These are phyloP conservation scores for Bathelium albidoporum DNA, from an alignment of 495 filamentous ascomycete species.

Conservation along the genomic window DNA sequence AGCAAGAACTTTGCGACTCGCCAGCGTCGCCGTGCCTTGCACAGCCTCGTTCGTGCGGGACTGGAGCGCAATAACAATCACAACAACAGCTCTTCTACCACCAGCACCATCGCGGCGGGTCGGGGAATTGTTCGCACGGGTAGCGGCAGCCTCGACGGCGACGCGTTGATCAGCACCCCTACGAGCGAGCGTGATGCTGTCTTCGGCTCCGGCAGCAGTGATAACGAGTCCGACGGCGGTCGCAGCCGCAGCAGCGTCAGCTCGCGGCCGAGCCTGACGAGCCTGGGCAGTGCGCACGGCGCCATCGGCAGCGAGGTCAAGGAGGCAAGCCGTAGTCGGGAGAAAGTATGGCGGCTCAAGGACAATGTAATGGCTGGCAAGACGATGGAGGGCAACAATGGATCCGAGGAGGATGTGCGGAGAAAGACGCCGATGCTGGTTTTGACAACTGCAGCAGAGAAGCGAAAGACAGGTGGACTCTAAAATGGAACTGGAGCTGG, in stretches of 20 bases:
- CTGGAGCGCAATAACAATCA: conserved; percentile 48
- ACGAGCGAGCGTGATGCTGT: conserved; percentile 15
- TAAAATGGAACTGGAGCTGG: neutral
- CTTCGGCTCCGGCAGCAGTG: conserved; percentile 14
- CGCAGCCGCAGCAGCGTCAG: conserved; percentile 20
- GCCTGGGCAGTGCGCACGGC: conserved; percentile 16
- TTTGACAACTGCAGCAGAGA: neutral
- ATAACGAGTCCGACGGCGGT: conserved; percentile 19
- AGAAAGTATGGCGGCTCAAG: neutral
- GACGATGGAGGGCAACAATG: neutral
- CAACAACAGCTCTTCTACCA: neutral
- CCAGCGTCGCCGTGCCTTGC: conserved; percentile 82
- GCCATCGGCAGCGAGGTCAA: conserved; percentile 22
- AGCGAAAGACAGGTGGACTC: neutral
- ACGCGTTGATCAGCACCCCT: conserved; percentile 12
- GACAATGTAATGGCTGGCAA: neutral
- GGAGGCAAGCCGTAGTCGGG: conserved; percentile 8
- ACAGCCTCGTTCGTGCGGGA: conserved; percentile 82
- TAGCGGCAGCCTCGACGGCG: conserved; percentile 17
- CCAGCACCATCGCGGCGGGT: neutral
- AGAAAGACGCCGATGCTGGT: neutral
- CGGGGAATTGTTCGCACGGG: conserved; percentile 18
- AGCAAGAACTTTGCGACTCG: conserved; percentile 98
- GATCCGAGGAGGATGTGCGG: neutral
- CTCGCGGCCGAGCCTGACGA: conserved; percentile 9